A percentile compares a stretch with the other conserved stretches of the same genome.
phyloP scores from a whole-genome alignment of 1,284 basidiomycete species.

The Tetrapyrgos nigripes region DNA sequence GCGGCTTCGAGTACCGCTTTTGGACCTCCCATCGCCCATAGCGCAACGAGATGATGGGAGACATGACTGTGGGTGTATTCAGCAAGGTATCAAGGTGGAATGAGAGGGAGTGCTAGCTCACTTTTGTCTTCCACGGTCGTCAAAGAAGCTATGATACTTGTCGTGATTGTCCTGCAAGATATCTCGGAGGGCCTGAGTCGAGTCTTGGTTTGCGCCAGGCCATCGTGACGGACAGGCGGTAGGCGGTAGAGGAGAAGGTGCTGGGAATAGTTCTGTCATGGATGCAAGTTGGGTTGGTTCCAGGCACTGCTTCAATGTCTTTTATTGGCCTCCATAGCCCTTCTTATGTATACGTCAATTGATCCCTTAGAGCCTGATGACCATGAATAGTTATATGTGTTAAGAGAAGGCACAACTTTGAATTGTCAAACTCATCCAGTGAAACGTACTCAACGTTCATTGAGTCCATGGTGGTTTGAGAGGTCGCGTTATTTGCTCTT shows the following conservation, averaged over 20 bases:
- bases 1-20: conserved; percentile 45
- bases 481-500: too few relatives aligned
- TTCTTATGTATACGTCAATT: too few relatives aligned
- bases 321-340: too few relatives aligned
- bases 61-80: conserved; percentile 46
- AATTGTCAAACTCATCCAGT: too few relatives aligned
- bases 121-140: conserved; percentile 51
- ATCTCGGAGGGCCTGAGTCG: conserved; percentile 39
- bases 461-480: too few relatives aligned
- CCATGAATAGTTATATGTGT: too few relatives aligned
- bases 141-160: conserved; percentile 52
- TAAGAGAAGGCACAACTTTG: too few relatives aligned
- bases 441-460: too few relatives aligned
- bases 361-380: too few relatives aligned
- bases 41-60: conserved; percentile 56
- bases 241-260: conserved; percentile 18
- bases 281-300: too few relatives aligned
- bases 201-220: conserved; percentile 36
- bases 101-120: conserved; percentile 26
- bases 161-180: conserved; percentile 48
- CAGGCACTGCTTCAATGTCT: too few relatives aligned
- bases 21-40: conserved; percentile 55
- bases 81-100: conserved; percentile 2
- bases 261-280: conserved; percentile 13
- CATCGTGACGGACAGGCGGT: conserved; percentile 15